Evolutionary conservation across 345 rosid genomes (phyloP).

Genomic region (Arabidopsis suecica): DNA sequence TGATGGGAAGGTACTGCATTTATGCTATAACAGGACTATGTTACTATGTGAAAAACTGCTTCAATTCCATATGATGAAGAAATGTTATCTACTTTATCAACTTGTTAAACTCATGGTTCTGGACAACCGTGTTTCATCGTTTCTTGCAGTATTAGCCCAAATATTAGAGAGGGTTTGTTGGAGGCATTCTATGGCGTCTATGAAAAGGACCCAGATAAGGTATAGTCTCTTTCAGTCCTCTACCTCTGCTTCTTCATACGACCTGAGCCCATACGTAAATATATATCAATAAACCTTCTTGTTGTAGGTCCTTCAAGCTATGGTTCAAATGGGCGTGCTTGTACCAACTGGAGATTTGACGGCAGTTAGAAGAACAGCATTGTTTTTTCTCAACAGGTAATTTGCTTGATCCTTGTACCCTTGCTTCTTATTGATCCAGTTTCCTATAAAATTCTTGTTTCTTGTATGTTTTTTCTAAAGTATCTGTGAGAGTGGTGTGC

Average conservation of each 20-base stretch:
- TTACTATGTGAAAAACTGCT: constrained; percentile 7
- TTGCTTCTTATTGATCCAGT: background rate
- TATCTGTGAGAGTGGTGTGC: constrained; percentile 10
- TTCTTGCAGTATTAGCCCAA: constrained; percentile 81
- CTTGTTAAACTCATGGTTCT: constrained; percentile 26
- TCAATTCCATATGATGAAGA: background rate
- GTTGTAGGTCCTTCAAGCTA: constrained; percentile 75
- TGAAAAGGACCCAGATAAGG: constrained; percentile 97
- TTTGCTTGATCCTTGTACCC: constrained; percentile 12
- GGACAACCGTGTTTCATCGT: background rate
- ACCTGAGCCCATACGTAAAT: constrained; percentile 30
- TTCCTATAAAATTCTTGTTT: background rate
- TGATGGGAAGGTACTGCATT: constrained; percentile 95
- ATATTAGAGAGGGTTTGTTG: constrained; percentile 91
- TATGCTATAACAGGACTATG: background rate
- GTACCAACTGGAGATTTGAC: constrained; percentile 99
- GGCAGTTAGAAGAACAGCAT: constrained; percentile 91
- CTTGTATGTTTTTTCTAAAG: constrained; percentile 13
- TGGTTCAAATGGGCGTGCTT: constrained; percentile 99
- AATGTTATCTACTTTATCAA: background rate
- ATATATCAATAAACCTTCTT: constrained; percentile 13
- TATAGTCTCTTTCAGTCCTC: constrained; percentile 35
- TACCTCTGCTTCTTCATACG: constrained; percentile 9
- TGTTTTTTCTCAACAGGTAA: constrained; percentile 95
- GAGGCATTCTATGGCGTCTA: constrained; percentile 91